A percentile compares a stretch with the other conserved stretches of the same genome.
Evolutionary conservation across 495 filamentous ascomycete genomes (phyloP).

Genomic region (Xylaria castorea): DNA sequence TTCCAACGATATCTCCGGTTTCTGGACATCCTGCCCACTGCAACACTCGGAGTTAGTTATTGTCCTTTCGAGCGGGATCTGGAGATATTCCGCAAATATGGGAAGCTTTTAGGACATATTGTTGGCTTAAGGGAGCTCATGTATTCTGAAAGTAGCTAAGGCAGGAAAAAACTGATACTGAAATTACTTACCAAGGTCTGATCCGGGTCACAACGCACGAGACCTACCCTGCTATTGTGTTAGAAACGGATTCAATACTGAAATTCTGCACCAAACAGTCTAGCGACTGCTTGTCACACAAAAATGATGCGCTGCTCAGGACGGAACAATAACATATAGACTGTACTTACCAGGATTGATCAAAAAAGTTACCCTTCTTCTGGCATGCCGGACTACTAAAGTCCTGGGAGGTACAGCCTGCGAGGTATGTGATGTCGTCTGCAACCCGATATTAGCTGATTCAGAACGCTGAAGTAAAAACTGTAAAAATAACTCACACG

Average conservation of each 20-base stretch:
- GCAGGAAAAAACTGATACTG: not conserved
- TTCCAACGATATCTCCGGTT: slow-evolving; percentile 21
- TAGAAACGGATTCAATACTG: slow-evolving; percentile 6
- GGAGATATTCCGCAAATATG: not conserved
- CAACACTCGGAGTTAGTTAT: not conserved
- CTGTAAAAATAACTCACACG: slow-evolving; percentile 24
- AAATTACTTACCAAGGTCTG: slow-evolving; percentile 18
- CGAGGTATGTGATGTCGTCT: slow-evolving; percentile 39
- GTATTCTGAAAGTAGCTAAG: not conserved
- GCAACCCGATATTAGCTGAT: not conserved
- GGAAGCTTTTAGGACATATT: not conserved
- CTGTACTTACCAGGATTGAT: slow-evolving; percentile 35
- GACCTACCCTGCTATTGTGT: slow-evolving; percentile 29
- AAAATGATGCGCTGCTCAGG: no score
- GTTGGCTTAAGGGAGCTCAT: not conserved
- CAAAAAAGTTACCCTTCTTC: slow-evolving; percentile 30
- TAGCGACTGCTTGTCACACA: not conserved
- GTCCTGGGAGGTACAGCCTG: slow-evolving; percentile 40
- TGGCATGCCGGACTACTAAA: slow-evolving; percentile 36
- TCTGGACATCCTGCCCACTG: slow-evolving; percentile 34
- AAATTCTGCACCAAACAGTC: not conserved
- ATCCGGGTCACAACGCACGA: slow-evolving; percentile 38
- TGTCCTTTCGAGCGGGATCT: not conserved
- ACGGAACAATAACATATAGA: not conserved
- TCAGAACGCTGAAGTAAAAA: not conserved